phyloP scores from a whole-genome alignment of 108 stramenopile genomes.

The Stephanodiscus minutulus region DNA sequence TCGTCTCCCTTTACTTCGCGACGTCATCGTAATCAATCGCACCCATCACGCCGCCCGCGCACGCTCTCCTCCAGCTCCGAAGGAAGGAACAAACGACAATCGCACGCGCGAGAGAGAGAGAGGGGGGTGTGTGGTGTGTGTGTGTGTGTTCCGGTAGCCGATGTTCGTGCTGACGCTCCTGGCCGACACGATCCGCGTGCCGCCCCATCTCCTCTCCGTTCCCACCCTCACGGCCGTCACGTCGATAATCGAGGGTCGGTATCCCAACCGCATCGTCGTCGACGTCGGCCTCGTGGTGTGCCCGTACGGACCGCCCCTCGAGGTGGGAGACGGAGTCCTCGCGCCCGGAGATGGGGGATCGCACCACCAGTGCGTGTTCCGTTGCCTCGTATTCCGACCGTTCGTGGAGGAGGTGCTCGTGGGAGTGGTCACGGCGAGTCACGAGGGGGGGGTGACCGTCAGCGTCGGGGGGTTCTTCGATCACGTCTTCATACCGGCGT shows the following conservation, averaged over 20 bases:
- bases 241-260: constrained; percentile 77
- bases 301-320: constrained; percentile 70
- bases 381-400: constrained; percentile 86
- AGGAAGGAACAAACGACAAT: too few species aligned
- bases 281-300: constrained; percentile 84
- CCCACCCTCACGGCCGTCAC: constrained; percentile 66
- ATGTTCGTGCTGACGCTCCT: constrained; percentile 82
- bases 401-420: constrained; percentile 88
- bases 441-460: constrained; percentile 76
- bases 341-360: constrained; percentile 84
- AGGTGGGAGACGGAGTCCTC: constrained; percentile 71
- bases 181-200: constrained; percentile 76
- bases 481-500: constrained; percentile 84
- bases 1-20: too few species aligned
- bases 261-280: constrained; percentile 82
- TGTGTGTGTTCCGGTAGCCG: too few species aligned
- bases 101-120: too few species aligned
- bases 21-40: too few species aligned
- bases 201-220: constrained; percentile 61
- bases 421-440: constrained; percentile 67
- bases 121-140: too few species aligned
- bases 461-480: constrained; percentile 85
- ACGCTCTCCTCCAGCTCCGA: too few species aligned
- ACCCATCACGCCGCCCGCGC: too few species aligned
- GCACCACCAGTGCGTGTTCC: constrained; percentile 78